Percentiles rank a stretch among this genome's conserved stretches.
Evolutionary conservation across 1,284 basidiomycete genomes (phyloP).

Genomic region (Wallemia ichthyophaga): DNA sequence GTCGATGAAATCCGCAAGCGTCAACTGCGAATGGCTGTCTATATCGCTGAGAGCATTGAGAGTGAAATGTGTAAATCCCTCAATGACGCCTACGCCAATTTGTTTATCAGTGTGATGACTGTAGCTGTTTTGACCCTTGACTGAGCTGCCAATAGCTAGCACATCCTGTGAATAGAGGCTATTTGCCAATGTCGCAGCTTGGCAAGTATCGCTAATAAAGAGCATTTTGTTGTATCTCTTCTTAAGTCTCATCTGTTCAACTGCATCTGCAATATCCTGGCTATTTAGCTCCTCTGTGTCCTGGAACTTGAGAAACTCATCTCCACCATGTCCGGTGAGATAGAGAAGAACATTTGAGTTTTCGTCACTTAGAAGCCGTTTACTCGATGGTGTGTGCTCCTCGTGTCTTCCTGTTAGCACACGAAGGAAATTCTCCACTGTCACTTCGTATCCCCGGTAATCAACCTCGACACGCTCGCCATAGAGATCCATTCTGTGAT

Average conservation of each 20-base stretch:
- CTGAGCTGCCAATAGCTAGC: constrained; percentile 66
- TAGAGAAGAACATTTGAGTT: constrained; percentile 89
- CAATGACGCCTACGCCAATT: constrained; percentile 83
- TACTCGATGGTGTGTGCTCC: constrained; percentile 45
- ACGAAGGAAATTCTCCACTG: constrained; percentile 78
- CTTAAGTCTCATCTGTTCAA: constrained; percentile 96
- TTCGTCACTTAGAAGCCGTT: constrained; percentile 66
- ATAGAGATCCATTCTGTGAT: constrained; percentile 57
- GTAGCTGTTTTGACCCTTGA: constrained; percentile 52
- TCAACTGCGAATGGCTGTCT: constrained; percentile 55
- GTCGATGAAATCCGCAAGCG: constrained; percentile 57
- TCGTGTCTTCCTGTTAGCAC: constrained; percentile 30
- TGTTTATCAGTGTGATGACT: constrained; percentile 68
- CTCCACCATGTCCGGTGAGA: constrained; percentile 92
- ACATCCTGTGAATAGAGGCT: constrained; percentile 89
- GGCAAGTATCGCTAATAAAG: constrained; percentile 96
- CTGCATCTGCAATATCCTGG: constrained; percentile 80
- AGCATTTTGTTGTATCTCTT: constrained; percentile 89
- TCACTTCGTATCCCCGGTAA: constrained; percentile 91
- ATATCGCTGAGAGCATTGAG: constrained; percentile 72
- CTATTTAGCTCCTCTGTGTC: constrained; percentile 94
- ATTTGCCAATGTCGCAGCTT: constrained; percentile 84
- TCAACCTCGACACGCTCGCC: constrained; percentile 93
- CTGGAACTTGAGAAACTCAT: constrained; percentile 96
- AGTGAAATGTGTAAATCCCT: constrained; percentile 74